These are phyloP conservation scores for Amylostereum areolatum DNA, from an alignment of 1,284 basidiomycete species.

Conservation along the genomic window DNA sequence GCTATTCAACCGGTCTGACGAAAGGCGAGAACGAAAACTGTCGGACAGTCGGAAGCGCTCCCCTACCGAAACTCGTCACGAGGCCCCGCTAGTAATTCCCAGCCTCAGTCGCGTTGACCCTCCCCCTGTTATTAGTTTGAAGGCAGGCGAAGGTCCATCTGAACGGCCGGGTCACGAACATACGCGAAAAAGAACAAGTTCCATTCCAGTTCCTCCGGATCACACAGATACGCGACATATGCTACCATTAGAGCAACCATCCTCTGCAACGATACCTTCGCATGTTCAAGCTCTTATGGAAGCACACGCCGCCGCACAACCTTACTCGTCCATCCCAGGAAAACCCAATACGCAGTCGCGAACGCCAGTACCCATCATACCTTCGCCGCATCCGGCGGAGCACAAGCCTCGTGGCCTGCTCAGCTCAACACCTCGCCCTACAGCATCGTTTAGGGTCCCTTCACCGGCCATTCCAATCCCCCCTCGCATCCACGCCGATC, in stretches of 20 bases:
- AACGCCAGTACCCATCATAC: neutral
- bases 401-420: neutral
- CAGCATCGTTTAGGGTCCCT: neutral
- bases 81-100: no score
- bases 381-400: neutral
- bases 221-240: neutral
- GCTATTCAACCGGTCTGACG: neutral
- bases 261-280: neutral
- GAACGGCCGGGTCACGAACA: conserved; percentile 5
- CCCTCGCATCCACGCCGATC: neutral
- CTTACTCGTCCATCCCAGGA: neutral
- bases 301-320: neutral
- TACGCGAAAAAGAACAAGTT: neutral
- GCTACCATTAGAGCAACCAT: neutral
- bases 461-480: neutral
- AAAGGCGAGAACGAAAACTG: neutral
- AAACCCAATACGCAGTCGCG: neutral
- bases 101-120: neutral
- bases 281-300: neutral
- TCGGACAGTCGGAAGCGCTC: neutral
- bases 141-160: conserved; percentile 13
- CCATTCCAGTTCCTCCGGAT: neutral
- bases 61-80: no score
- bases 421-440: neutral
- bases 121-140: conserved; percentile 11